Conservation (phyloP, 495 filamentous ascomycete genomes). For the Penicillium riverlandense region DNA sequence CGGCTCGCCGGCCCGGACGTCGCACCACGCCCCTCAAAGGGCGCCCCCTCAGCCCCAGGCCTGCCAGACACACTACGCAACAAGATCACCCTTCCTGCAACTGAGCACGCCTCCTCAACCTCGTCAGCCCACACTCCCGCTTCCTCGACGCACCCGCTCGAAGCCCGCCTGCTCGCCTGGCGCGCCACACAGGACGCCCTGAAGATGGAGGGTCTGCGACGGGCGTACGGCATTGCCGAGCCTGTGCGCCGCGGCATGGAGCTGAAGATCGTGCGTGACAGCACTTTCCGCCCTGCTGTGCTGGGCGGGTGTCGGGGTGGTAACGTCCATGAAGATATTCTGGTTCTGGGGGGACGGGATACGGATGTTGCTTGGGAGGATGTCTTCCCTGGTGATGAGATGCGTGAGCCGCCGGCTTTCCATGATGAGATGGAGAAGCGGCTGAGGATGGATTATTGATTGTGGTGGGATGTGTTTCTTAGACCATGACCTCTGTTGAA, state of each 20-base stretch:
- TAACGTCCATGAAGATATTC: conserved; percentile 69
- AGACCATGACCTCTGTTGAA: conserved; percentile 7
- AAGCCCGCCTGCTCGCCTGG: conserved; percentile 80
- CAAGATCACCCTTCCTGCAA: conserved; percentile 54
- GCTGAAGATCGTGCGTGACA: conserved; percentile 67
- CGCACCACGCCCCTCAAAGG: conserved; percentile 38
- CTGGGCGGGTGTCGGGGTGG: conserved; percentile 34
- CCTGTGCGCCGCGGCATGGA: conserved; percentile 94
- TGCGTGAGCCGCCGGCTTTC: conserved; percentile 57
- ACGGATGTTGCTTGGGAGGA: conserved; percentile 80
- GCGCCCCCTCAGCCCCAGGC: conserved; percentile 83
- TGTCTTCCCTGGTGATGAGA: conserved; percentile 61
- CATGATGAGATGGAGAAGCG: conserved; percentile 93
- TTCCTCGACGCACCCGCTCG: conserved; percentile 76
- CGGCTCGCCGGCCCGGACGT: conserved; percentile 22
- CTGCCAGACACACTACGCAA: conserved; percentile 86
- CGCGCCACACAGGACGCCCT: conserved; percentile 72
- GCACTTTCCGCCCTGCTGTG: conserved; percentile 43
- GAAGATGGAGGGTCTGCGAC: conserved; percentile 81
- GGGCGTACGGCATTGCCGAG: conserved; percentile 87
- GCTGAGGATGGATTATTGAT: conserved; percentile 63
- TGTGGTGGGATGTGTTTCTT: conserved; percentile 9
- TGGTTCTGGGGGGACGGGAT: conserved; percentile 64
- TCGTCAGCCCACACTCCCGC: conserved; percentile 23
- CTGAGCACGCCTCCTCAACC: conserved; percentile 37